Evolutionary conservation across 2,329 filamentous ascomycete species (phyloP), one percentile per base, ranked within the genome.

Genomic region (Hymenotorrendiella dingleyae): DNA sequence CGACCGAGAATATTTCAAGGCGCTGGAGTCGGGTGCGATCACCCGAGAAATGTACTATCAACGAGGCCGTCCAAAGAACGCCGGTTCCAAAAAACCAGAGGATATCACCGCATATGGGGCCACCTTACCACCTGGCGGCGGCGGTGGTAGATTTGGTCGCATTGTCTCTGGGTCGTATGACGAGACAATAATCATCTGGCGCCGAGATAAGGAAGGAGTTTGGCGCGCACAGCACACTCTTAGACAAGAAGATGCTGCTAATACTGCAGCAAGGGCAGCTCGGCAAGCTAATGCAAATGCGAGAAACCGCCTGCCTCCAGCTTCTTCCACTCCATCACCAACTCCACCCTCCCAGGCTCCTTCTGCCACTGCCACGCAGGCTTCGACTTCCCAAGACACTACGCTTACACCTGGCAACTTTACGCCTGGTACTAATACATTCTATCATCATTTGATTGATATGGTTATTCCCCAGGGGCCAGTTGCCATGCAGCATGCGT

Each of bases 151-250:
- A 53, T 96, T 91, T 70, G 88, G 85, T 8, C 82, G 90, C n/a
- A 98, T 98, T 46, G 88, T 98, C 3, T 96, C 90, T 6, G 93
- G 93, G 2, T 95, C 89, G 1, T 98, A 98, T 55, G 93, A 98
- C 54, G 88, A 95, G 66, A 90, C 82, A 9, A 88, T 98, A 54
- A 90, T 96, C 52, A 86, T 98, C 43, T 98, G 93, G 93, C 84
- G 86, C 54, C 82, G 87, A 48, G 85, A 94, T 51, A 78, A 80
- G 52, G 82, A 93, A 52, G 90, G 90, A 2, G 78, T 85, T 20
- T 97, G 93, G 90, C 82, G 82, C 53, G 79, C 82, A 41, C 80
- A 80, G 24, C 86, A 91, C 52, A 78, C 78, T 33, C 71, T 94
- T 8, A 75, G 80, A 28, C 87, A 94, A 60, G 83, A 86, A 58